Base-by-base conservation (phyloP, 257 asterid species). In the Petrea volubilis region DNA sequence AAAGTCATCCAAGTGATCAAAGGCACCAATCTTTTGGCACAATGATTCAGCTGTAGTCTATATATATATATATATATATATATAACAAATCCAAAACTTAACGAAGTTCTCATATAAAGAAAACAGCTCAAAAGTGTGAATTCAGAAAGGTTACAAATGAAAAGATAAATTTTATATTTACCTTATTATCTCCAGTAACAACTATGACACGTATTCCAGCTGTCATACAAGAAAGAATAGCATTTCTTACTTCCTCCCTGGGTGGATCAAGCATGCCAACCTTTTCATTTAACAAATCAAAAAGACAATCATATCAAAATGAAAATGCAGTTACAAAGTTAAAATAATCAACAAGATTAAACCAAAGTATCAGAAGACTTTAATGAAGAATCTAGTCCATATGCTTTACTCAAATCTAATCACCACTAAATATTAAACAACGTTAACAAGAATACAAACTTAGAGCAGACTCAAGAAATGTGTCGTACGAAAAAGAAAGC, bases 201-300 rank as follows among this genome's bases (percentile, higher is more conserved):
- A 95, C 94, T 52, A 95, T 87, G 75, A 95, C 99, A 61, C 98
- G 98, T 81, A 95, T 95, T 70, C 99, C 99, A 72, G 99, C 99
- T 11, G 96, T 90, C 98, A 92, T 86, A 83, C 99, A 95, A 28
- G 99, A 88, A 80, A 84, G 88, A 72, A 95, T 87, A 66, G 99
- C 99, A 72, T 87, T 82, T 71, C 84, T 85, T 47, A 95, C 99
- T 88, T 92, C 98, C 82, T 92, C 97, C 87, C 98, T 88, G 50
- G 99, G 99, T 59, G 99, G 99, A 85, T 95, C 99, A 80, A 88
- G 97, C 99, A 95, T 95, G 70, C 99, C 99, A 88, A 92, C 95
- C 99, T 95, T 81, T 68, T 71, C 46, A 64, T 60, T 23, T 61
- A 46, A 6, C 68, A 13, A 70, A 79, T 70, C 36, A 69, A 18